A percentile compares a stretch with the other conserved stretches of the same genome.
These are phyloP conservation scores for Pythium sukuiense DNA, from an alignment of 352 stramenopile species.

Conservation along the genomic window DNA sequence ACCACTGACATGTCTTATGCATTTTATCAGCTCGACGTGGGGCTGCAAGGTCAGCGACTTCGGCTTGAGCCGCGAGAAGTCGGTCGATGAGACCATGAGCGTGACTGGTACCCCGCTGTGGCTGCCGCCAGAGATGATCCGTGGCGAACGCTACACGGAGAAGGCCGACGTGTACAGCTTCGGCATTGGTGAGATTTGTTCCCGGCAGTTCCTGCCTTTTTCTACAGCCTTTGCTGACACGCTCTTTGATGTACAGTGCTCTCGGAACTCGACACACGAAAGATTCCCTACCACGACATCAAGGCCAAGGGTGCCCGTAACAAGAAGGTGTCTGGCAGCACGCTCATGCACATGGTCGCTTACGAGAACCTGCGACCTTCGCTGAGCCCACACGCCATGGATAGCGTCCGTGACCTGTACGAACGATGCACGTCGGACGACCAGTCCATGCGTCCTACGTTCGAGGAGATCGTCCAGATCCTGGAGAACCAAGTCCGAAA, in stretches of 20 bases:
- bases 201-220: too few relatives aligned
- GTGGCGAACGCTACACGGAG: conserved; percentile 85
- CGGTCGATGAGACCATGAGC: conserved; percentile 94
- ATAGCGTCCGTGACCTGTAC: conserved; percentile 79
- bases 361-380: conserved; percentile 86
- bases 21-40: conserved; percentile 65
- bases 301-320: conserved; percentile 81
- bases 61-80: conserved; percentile 95
- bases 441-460: conserved; percentile 72
- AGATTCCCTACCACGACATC: conserved; percentile 89
- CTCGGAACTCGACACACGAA: conserved; percentile 80
- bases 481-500: conserved; percentile 85
- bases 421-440: conserved; percentile 79
- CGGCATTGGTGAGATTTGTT: conserved; percentile 72
- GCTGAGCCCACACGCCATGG: conserved; percentile 81
- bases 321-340: conserved; percentile 85
- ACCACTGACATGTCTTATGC: not conserved
- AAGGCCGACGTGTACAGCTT: conserved; percentile 90
- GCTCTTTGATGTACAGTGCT: conserved; percentile 45
- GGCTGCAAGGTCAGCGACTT: conserved; percentile 97
- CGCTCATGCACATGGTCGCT: conserved; percentile 89
- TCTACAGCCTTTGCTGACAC: not conserved
- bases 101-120: conserved; percentile 83
- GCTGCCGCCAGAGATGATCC: conserved; percentile 89
- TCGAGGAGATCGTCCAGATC: conserved; percentile 85